Percentiles rank a stretch among this genome's conserved stretches.
Conservation (phyloP, 768 basidiomycete species). For the Lactifluus volemus region DNA sequence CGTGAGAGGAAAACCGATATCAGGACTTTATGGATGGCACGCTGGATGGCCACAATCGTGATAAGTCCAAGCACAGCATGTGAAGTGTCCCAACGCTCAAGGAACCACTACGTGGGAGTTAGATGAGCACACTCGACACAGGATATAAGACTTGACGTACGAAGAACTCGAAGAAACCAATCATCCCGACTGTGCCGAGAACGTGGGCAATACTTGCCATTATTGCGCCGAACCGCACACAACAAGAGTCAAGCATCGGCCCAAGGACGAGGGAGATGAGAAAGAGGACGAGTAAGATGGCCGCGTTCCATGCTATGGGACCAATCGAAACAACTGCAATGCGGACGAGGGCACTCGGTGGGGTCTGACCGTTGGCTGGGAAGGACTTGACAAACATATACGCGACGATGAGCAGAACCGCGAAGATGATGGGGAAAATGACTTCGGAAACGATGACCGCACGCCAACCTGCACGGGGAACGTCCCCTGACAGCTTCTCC, state of each 20-base stretch:
- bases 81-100: conserved; percentile 94
- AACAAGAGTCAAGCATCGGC: conserved; percentile 75
- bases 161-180: conserved; percentile 95
- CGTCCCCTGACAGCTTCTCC: conserved; percentile 92
- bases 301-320: conserved; percentile 93
- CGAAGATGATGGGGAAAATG: conserved; percentile 79
- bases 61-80: conserved; percentile 93
- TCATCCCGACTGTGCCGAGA: conserved; percentile 73
- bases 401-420: conserved; percentile 75
- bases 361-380: conserved; percentile 53
- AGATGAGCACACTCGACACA: neutral
- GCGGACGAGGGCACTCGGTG: conserved; percentile 81
- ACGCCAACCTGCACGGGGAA: conserved; percentile 89
- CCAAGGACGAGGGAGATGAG: conserved; percentile 87
- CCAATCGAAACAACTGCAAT: conserved; percentile 91
- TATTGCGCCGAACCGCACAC: conserved; percentile 83
- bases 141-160: conserved; percentile 36
- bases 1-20: conserved; percentile 92
- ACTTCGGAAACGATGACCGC: conserved; percentile 85
- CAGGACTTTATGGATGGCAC: conserved; percentile 88
- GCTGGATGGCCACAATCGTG: conserved; percentile 81
- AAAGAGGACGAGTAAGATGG: conserved; percentile 79
- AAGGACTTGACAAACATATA: conserved; percentile 93
- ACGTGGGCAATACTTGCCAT: conserved; percentile 89
- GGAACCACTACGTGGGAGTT: conserved; percentile 69